Percentiles rank a stretch among this genome's conserved stretches.
phyloP scores from a whole-genome alignment of 2,329 filamentous ascomycete species.

The Diaporthe destruens region DNA sequence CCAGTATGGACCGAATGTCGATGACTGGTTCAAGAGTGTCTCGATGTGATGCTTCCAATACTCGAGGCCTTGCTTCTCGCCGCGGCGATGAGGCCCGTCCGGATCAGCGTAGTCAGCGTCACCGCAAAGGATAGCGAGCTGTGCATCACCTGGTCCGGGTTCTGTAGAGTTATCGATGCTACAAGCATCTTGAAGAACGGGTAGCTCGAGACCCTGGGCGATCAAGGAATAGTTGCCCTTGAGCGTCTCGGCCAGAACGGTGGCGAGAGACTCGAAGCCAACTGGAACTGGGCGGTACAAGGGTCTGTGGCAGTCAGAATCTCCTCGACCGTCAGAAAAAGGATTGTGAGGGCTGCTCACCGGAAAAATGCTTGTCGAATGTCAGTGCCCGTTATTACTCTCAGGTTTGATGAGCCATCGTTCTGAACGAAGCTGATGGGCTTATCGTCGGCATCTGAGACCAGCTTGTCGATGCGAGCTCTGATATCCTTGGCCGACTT shows the following conservation, averaged over 20 bases:
- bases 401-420: constrained; percentile 44
- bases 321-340: neutral
- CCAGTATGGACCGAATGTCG: constrained; percentile 52
- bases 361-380: constrained; percentile 47
- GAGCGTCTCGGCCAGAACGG: constrained; percentile 45
- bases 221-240: constrained; percentile 48
- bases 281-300: constrained; percentile 50
- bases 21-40: constrained; percentile 47
- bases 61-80: constrained; percentile 19
- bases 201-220: neutral
- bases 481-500: constrained; percentile 47
- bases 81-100: constrained; percentile 32
- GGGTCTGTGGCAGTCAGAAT: constrained; percentile 21
- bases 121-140: constrained; percentile 50
- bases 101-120: constrained; percentile 50
- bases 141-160: constrained; percentile 44
- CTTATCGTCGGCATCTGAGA: constrained; percentile 47
- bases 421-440: constrained; percentile 45
- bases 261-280: constrained; percentile 41
- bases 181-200: constrained; percentile 37
- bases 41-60: constrained; percentile 51
- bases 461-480: constrained; percentile 50
- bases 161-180: constrained; percentile 14
- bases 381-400: constrained; percentile 51
- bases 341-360: neutral